Evolutionary conservation across 768 basidiomycete genomes (phyloP).

Genomic region (Vararia minispora): DNA sequence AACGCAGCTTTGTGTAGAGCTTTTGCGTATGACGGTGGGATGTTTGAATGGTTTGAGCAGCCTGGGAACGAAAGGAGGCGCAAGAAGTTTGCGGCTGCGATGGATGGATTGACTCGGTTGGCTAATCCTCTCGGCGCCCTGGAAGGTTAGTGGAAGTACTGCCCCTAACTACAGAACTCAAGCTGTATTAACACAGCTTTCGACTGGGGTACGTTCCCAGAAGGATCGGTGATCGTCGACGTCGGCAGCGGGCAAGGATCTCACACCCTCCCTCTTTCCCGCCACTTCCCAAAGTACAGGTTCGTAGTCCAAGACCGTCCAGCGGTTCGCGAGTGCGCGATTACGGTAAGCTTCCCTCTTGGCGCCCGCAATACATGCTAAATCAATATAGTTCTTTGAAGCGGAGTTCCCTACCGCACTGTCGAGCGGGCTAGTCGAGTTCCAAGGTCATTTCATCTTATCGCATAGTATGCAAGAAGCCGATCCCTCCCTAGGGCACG

Average conservation of each 20-base stretch:
- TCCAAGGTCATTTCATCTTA: background rate
- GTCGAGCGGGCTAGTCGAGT: background rate
- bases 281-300: background rate
- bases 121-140: background rate
- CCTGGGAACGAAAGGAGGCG: constrained; percentile 3
- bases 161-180: background rate
- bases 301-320: constrained; percentile 7
- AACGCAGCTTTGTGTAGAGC: constrained; percentile 3
- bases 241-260: constrained; percentile 5
- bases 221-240: constrained; percentile 5
- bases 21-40: background rate
- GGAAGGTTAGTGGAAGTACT: background rate
- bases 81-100: constrained; percentile 4
- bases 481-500: constrained; percentile 17
- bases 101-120: constrained; percentile 3
- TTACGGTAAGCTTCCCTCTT: background rate
- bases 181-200: constrained; percentile 3
- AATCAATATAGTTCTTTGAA: background rate
- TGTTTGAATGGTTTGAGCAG: constrained; percentile 2
- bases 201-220: constrained; percentile 1
- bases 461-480: background rate
- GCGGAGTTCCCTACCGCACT: background rate
- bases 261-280: constrained; percentile 2
- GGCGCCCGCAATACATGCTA: background rate
- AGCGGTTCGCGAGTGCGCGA: background rate